Evolutionary conservation across 768 basidiomycete genomes (phyloP), one percentile per base, ranked within the genome.

Genomic region (Kwoniella bestiolae): DNA sequence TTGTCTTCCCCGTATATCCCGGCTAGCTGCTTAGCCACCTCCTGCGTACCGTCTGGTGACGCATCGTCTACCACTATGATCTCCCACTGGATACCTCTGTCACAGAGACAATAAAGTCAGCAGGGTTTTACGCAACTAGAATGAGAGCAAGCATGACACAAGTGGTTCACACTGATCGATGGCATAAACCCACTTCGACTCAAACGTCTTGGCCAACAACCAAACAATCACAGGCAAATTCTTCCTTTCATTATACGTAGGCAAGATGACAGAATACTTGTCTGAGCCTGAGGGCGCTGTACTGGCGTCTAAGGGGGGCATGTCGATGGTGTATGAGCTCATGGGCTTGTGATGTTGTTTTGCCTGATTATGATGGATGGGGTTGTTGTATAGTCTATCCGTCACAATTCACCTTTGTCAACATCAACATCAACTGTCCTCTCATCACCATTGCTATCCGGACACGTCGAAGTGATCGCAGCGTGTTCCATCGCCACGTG

Each of bases 221-320:
- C 91, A 94, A 32, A 92, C 77, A 66, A 94, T 89, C 59, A 95
- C 86, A 0, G 93, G 93, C 18, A 95, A 82, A 76, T 95, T 94
- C 82, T 90, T 91, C 75, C 93, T 87, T 79, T 94, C 93, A 77
- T 95, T 94, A 81, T 94, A 95, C 1, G 93, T 95, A 31, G 93
- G 93, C 1, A 95, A 85, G 74, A 95, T 94, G 66, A 95, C 91
- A 38, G 90, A 91, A 81, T 94, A 94, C 81, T 90, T 94, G 70
- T 82, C 78, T 38, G 63, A 23, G 47, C 56, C 63, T 65, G 63
- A 58, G 5, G 63, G 55, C 12, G 46, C 55, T 38, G 63, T 51
- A 44, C 51, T 55, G 45, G 58, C 67, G 31, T 55, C 58, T 52
- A 61, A 45, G 26, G 71, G 32, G 28, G 71, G 63, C 72, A 73